Base-by-base conservation (phyloP, 1,284 basidiomycete species). In the Apiotrichum siamense region DNA sequence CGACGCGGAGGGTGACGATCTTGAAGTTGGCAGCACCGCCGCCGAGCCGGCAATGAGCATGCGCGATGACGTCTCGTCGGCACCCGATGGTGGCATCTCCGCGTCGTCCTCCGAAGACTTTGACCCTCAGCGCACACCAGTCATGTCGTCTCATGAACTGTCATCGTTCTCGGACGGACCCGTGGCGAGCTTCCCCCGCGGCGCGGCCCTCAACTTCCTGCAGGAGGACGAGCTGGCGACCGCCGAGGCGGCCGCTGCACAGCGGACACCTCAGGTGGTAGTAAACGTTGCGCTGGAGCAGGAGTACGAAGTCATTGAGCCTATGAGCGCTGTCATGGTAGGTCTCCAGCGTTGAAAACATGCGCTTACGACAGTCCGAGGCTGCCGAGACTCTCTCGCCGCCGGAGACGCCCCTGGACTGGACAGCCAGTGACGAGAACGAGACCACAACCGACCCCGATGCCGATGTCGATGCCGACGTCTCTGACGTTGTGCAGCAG, bases 151-250 rank as follows among this genome's bases (percentile, higher is more conserved):
- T 47, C 40, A 23, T 27, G 10, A 24, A 4, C 32, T 4, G 5
- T n/a, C n/a, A n/a, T n/a, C n/a, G n/a, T n/a, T n/a, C 24, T 36
- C 50, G n/a, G 53, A 55, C 25, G 49, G 38, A 18, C 37, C 53
- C n/a, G 7, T 36, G 7, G 40, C 20, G 20, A 33, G 18, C 23
- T 3, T 39, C 6, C 12, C 38, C 5, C 49, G 52, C 17, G 52
- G 51, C 21, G 57, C 57, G 15, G 51, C 58, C 1, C 55, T 72
- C 54, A 70, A 69, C 56, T 72, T 72, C 52, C 49, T 72, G 44
- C 70, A 72, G 54, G 67, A 65, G 44, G 68, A 70, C 58, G 70
- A 72, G 61, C 52, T 72, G 38, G 60, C 55, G 25, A 20, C 40
- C 18, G 29, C 40, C 38, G 49, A 26, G 18, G 44, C 33, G 25